phyloP scores from a whole-genome alignment of 768 basidiomycete species.

The Xerocomellus chrysenteron region DNA sequence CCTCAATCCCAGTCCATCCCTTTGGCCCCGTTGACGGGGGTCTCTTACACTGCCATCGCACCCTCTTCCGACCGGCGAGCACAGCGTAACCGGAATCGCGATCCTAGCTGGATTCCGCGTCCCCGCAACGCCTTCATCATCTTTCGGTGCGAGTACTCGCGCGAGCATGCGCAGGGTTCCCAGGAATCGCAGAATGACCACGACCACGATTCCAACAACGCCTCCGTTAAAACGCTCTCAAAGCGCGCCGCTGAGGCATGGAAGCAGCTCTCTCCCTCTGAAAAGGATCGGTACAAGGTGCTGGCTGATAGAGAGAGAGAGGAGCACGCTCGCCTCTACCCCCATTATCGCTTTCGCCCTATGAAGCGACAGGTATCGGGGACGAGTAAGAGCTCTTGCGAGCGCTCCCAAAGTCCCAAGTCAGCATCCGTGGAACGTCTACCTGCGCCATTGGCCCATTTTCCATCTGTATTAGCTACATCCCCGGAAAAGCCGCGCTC shows the following conservation, averaged over 20 bases:
- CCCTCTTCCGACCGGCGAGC: slow-evolving; percentile 42
- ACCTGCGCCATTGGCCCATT: neutral
- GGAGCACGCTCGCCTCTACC: slow-evolving; percentile 56
- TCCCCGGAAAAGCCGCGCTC: slow-evolving; percentile 1
- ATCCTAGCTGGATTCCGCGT: slow-evolving; percentile 62
- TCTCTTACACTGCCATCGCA: slow-evolving; percentile 15
- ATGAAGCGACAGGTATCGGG: slow-evolving; percentile 37
- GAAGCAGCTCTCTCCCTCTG: slow-evolving; percentile 51
- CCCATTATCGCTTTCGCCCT: slow-evolving; percentile 65
- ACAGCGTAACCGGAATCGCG: slow-evolving; percentile 40
- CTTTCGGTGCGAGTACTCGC: slow-evolving; percentile 66
- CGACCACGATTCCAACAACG: slow-evolving; percentile 15
- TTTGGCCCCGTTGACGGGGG: neutral
- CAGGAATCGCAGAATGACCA: slow-evolving; percentile 36
- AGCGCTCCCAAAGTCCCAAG: slow-evolving; percentile 8
- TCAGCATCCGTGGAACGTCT: slow-evolving; percentile 3
- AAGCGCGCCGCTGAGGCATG: slow-evolving; percentile 77
- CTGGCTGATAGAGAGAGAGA: slow-evolving; percentile 56
- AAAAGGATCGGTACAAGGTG: slow-evolving; percentile 48
- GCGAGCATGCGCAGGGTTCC: slow-evolving; percentile 38
- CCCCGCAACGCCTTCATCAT: slow-evolving; percentile 73
- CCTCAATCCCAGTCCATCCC: neutral
- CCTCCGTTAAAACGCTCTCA: slow-evolving; percentile 58
- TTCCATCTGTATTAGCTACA: slow-evolving; percentile 19
- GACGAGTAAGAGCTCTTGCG: slow-evolving; percentile 16